Conservation (phyloP, 176 grass and related monocot species). For the Carex scoparia region DNA sequence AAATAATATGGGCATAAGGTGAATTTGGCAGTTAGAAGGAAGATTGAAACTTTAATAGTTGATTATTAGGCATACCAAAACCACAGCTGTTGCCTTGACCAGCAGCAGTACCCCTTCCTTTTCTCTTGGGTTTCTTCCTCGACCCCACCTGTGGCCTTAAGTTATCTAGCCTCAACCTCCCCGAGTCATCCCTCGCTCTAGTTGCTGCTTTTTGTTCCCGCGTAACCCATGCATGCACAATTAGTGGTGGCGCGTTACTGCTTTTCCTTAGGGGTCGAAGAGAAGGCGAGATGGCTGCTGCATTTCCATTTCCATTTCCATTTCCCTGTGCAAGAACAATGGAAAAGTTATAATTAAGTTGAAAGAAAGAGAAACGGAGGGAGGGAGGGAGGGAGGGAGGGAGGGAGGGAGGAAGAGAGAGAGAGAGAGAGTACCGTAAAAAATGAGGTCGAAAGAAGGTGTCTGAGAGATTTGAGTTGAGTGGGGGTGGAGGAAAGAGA, state of each 20-base stretch:
- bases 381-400: background rate
- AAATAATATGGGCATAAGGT: background rate
- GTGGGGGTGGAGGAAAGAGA: constrained; percentile 4
- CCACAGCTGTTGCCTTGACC: constrained; percentile 95
- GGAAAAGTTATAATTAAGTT: background rate
- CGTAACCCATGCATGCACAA: constrained; percentile 14
- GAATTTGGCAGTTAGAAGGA: background rate
- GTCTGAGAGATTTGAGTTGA: background rate
- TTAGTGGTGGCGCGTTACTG: background rate
- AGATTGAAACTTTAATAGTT: background rate
- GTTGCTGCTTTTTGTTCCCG: background rate
- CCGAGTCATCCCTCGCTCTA: background rate
- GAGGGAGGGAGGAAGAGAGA: background rate
- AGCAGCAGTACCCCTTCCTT: constrained; percentile 81
- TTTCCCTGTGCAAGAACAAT: background rate
- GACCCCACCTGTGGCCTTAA: constrained; percentile 76
- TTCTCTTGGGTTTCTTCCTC: constrained; percentile 53
- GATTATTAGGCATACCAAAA: constrained; percentile 35
- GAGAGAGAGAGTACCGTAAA: background rate
- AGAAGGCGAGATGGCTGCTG: background rate
- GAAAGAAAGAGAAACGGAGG: background rate
- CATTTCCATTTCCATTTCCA: background rate
- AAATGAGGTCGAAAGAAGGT: background rate
- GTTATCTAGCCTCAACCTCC: constrained; percentile 79
- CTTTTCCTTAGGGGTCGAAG: background rate